Base-by-base conservation (phyloP, 192 early-diverging fungal species). In the Coemansia aciculifera region DNA sequence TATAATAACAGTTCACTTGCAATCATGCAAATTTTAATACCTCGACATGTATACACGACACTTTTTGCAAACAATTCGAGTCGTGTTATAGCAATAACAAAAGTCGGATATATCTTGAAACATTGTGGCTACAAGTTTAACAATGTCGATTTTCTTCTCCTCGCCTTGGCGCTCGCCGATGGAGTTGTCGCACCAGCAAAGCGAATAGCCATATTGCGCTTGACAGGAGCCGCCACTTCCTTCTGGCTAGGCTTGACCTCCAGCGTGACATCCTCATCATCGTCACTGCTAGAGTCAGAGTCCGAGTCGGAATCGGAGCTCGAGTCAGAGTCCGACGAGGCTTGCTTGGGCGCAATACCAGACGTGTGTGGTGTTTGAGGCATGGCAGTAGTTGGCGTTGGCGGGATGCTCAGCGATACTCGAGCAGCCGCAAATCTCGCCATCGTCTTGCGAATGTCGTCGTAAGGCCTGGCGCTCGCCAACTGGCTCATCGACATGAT, bases 401-500 rank as follows among this genome's bases (percentile, higher is more conserved):
- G 23, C 27, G 37, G 62, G 10, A 46, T 63, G 62, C 61, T 63
- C 34, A 10, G 21, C 0, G 61, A 63, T 11, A 23, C 61, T 21
- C 43, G 23, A 1, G 40, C 11, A 36, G 56, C 56, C 13, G 56
- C 56, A 6, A 36, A 17, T 6, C 31, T 71, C 17, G 73, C 73
- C 64, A 81, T 70, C 24, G 62, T 68, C 68, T 81, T 81, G 64
- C 79, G 73, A 17, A 81, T 57, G 17, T 72, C 70, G 43, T 75
- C 79, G 44, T 76, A 81, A 5, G 79, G 79, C 43, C 68, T 81
- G 5, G 67, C 64, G 23, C 62, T 75, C 1, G 79, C 79, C 44
- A 81, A 54, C 68, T 81, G 74, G 37, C 70, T 73, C 39, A 81
- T 76, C 34, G 74, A 76, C 71, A 63, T 68, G 31, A 81, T 69